These are phyloP conservation scores for Thozetella sp. DNA, from an alignment of 495 filamentous ascomycete genomes.

Conservation along the genomic window DNA sequence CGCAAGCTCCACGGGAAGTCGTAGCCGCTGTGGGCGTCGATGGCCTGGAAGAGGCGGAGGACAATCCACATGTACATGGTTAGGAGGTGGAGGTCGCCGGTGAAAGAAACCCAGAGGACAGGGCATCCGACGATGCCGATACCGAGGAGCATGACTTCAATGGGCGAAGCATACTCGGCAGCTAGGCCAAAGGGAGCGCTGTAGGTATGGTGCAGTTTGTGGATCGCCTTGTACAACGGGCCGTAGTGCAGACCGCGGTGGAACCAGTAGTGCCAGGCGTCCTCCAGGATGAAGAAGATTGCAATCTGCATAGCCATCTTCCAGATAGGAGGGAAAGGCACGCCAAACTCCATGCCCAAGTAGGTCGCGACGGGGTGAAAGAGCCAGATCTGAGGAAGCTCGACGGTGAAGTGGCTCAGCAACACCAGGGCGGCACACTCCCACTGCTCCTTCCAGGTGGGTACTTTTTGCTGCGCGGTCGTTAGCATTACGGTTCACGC, in stretches of 20 bases:
- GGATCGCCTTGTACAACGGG: constrained; percentile 88
- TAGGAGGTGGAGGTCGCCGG: constrained; percentile 85
- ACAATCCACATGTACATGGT: constrained; percentile 99
- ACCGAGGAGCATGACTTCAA: constrained; percentile 98
- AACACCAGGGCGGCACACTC: constrained; percentile 90
- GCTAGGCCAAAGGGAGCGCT: constrained; percentile 95
- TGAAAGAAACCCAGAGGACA: constrained; percentile 83
- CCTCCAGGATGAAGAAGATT: constrained; percentile 94
- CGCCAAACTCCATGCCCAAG: constrained; percentile 83
- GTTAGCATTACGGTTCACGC: constrained; percentile 8
- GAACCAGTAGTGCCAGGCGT: constrained; percentile 98
- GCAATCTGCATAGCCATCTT: constrained; percentile 92
- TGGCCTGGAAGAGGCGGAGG: constrained; percentile 91
- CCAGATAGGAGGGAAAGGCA: constrained; percentile 83
- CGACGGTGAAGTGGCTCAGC: constrained; percentile 92
- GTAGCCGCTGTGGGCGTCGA: constrained; percentile 95
- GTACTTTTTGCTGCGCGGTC: constrained; percentile 73
- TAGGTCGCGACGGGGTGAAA: constrained; percentile 98
- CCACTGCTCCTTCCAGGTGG: constrained; percentile 89
- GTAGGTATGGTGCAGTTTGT: constrained; percentile 99
- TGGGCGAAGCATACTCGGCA: constrained; percentile 96
- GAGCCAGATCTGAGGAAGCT: constrained; percentile 97
- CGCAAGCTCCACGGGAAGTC: constrained; percentile 97
- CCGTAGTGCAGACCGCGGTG: constrained; percentile 96
- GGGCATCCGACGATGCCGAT: constrained; percentile 83